A percentile compares a stretch with the other conserved stretches of the same genome.
These are phyloP conservation scores for Kregervanrija delftensis DNA, from an alignment of 805 yeast genomes.

Conservation along the genomic window DNA sequence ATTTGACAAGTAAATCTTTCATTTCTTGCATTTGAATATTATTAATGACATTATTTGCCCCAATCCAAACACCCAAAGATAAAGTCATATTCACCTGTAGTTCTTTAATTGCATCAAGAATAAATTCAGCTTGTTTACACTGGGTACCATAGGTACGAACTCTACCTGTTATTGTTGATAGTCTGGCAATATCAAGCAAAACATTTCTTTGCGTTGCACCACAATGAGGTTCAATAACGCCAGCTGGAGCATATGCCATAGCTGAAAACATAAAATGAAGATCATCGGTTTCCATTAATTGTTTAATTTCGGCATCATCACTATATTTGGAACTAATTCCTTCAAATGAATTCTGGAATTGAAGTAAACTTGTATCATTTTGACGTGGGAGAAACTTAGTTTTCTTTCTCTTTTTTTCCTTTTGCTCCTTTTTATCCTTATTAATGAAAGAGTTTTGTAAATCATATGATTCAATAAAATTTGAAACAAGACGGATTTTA, in stretches of 20 bases:
- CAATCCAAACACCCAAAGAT: slow-evolving; percentile 60
- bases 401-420: background rate
- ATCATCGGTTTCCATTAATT: slow-evolving; percentile 29
- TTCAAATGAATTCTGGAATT: slow-evolving; percentile 12
- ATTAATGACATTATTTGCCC: slow-evolving; percentile 38
- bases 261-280: slow-evolving; percentile 44
- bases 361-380: background rate
- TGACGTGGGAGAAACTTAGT: slow-evolving; percentile 1
- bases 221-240: slow-evolving; percentile 45
- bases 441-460: background rate
- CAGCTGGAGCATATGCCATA: slow-evolving; percentile 51
- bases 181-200: slow-evolving; percentile 45
- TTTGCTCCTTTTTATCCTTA: background rate
- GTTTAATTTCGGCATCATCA: slow-evolving; percentile 28
- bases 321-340: slow-evolving; percentile 30
- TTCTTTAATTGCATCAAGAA: slow-evolving; percentile 46
- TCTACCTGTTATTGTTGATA: slow-evolving; percentile 53
- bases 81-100: slow-evolving; percentile 49
- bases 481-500: background rate
- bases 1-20: slow-evolving; percentile 33
- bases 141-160: slow-evolving; percentile 56
- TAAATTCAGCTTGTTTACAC: slow-evolving; percentile 47
- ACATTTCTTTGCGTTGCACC: slow-evolving; percentile 43
- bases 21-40: slow-evolving; percentile 38
- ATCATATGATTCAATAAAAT: background rate